Evolutionary conservation across 805 yeast species (phyloP), one percentile per base, ranked within the genome.

Genomic region (Millerago galiae): DNA sequence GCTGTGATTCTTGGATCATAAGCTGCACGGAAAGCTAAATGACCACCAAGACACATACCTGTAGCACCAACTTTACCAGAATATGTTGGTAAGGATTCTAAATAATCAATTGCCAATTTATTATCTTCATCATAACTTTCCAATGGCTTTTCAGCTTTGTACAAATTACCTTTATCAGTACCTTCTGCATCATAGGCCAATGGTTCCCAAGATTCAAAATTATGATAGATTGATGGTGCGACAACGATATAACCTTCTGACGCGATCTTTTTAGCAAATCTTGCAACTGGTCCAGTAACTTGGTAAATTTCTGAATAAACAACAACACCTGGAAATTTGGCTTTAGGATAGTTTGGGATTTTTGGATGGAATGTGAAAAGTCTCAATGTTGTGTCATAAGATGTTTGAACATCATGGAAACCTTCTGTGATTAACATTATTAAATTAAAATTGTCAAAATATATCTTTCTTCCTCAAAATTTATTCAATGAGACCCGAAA

Each of bases 11-110:
- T 63, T 30, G 71, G 66, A 54, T 83, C 87, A 50, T 83, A 67
- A 2, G 81, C 79, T 3, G 84, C 79, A 50, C 95, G 68, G 64
- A 73, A 82, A 1, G 93, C 91, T 53, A 83, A 66, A 58, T 84
- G 93, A 1, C 93, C 95, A 16, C 93, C 93, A 30, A 84, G 72
- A 59, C 95, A 85, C 93, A 85, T 85, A 15, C 93, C 95, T 3
- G 91, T 83, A 35, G 89, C 81, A 30, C 93, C 93, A 51, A 83
- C 74, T 44, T 71, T 75, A 34, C 90, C 90, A 48, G 74, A 79
- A 58, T 83, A 83, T 10, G 87, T 81, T 1, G 71, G 65, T 49
- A 84, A 67, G 2, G 72, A 52, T 37, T 61, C 60, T 43, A 84
- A 67, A 55, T 82, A 77, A 55, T 83, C 87, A 53, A 83, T 70